Base-by-base conservation (phyloP, 1,139 yeast genomes). In the Suhomyces chickasaworum region DNA sequence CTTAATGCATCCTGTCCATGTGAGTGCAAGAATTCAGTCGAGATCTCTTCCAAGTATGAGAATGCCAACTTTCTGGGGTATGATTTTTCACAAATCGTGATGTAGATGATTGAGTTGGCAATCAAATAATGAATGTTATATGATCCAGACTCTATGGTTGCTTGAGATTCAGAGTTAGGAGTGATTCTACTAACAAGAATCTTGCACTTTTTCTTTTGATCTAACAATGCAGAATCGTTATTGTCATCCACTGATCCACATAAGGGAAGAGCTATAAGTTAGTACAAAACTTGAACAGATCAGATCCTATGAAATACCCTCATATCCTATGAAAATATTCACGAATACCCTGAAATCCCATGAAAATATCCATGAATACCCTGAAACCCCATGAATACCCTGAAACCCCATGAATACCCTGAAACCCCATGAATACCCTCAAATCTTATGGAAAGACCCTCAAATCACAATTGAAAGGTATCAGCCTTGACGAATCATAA, bases 211-310 rank as follows among this genome's bases (percentile, higher is more conserved):
- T 86, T 83, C 77, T 91, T 91, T 63, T 89, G 93, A 50, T 89
- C 95, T 36, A 75, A 64, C 45, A 91, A 72, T 12, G 73, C 69
- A 3, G 75, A 67, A 48, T 72, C 76, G 44, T 76, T 77, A 53
- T 84, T 86, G 56, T 90, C 96, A 60, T 91, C 98, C 13, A 89
- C 93, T 1, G 96, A 87, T n/a, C 96, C 96, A 52, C 95, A 84
- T 48, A 91, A 75, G 16, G 98, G 97, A 49, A 90, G 83, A 3
- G 93, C 93, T 83, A 40, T 13, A 22, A 2, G 59, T 60, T 56
- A 61, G 62, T 55, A 42, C 27, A 3, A 4, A 3, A 23, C 10
- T 7, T 12, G 27, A 23, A n/a, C n/a, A n/a, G n/a, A n/a, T n/a
- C n/a, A n/a, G n/a, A n/a, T n/a, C n/a, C n/a, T n/a, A n/a, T n/a